Evolutionary conservation across 768 basidiomycete genomes (phyloP).

Genomic region (Lentinula aciculospora): DNA sequence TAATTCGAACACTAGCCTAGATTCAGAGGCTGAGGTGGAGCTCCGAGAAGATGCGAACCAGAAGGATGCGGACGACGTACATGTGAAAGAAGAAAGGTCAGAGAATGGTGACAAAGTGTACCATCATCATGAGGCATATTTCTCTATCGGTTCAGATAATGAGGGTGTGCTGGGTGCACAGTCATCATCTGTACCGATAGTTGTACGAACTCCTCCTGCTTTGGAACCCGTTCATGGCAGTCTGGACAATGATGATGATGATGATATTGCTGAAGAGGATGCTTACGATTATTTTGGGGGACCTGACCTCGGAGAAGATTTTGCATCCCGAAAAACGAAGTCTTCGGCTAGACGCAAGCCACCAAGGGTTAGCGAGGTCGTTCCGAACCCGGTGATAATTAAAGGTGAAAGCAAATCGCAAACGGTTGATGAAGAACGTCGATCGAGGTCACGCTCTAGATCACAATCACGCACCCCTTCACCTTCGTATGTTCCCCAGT

Average conservation of each 20-base stretch:
- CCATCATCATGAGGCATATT: slow-evolving; percentile 18
- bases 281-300: slow-evolving; percentile 59
- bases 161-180: slow-evolving; percentile 8
- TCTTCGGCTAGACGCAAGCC: slow-evolving; percentile 11
- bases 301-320: slow-evolving; percentile 51
- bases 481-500: slow-evolving; percentile 16
- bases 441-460: slow-evolving; percentile 25
- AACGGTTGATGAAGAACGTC: slow-evolving; percentile 11
- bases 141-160: slow-evolving; percentile 10
- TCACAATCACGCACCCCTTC: slow-evolving; percentile 43
- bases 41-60: slow-evolving; percentile 1
- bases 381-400: not conserved
- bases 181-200: slow-evolving; percentile 13
- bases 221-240: slow-evolving; percentile 6
- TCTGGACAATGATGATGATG: slow-evolving; percentile 20
- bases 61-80: not conserved
- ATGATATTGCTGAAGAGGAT: slow-evolving; percentile 27
- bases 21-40: slow-evolving; percentile 2
- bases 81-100: slow-evolving; percentile 13
- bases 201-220: slow-evolving; percentile 16
- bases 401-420: not conserved
- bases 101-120: slow-evolving; percentile 16
- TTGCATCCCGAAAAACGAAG: slow-evolving; percentile 20
- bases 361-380: not conserved
- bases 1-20: not conserved